Conservation (phyloP, 805 yeast genomes). For the Yarrowia osloensis region DNA sequence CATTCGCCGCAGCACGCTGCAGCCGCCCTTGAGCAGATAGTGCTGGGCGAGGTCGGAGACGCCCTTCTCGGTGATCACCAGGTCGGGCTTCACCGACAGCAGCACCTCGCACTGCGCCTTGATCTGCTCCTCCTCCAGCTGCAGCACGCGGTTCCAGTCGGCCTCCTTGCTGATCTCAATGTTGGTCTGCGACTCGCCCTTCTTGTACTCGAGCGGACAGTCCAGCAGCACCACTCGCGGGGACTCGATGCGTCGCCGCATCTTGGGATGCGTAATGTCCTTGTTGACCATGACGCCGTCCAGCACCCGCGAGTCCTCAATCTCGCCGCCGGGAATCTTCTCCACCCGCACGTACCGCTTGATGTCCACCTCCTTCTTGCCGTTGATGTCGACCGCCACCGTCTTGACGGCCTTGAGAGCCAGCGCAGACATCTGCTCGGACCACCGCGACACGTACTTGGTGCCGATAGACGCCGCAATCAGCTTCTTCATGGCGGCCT, state of each 20-base stretch:
- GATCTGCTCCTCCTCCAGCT: conserved; percentile 98
- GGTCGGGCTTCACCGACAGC: conserved; percentile 82
- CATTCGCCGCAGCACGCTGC: conserved; percentile 89
- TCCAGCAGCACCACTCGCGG: conserved; percentile 89
- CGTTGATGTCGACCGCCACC: conserved; percentile 60
- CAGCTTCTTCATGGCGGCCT: conserved; percentile 80
- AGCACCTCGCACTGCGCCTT: conserved; percentile 82
- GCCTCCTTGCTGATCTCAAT: conserved; percentile 94
- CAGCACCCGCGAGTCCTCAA: conserved; percentile 81
- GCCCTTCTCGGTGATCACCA: conserved; percentile 97
- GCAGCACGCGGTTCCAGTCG: conserved; percentile 93
- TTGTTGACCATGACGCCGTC: conserved; percentile 93
- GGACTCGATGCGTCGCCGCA: conserved; percentile 85
- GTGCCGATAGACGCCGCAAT: conserved; percentile 94
- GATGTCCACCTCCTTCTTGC: conserved; percentile 77
- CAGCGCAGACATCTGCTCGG: conserved; percentile 83
- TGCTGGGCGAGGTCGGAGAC: conserved; percentile 98
- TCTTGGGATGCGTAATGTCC: conserved; percentile 98
- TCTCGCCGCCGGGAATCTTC: conserved; percentile 97
- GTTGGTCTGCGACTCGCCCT: conserved; percentile 98
- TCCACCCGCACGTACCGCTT: conserved; percentile 92
- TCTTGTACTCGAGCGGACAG: conserved; percentile 96
- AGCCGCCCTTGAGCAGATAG: conserved; percentile 88
- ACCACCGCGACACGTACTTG: conserved; percentile 89
- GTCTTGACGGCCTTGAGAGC: conserved; percentile 87